Percentiles rank a stretch among this genome's conserved stretches.
These are phyloP conservation scores for Polychaeton citri DNA, from an alignment of 2,329 filamentous ascomycete species.

Conservation along the genomic window DNA sequence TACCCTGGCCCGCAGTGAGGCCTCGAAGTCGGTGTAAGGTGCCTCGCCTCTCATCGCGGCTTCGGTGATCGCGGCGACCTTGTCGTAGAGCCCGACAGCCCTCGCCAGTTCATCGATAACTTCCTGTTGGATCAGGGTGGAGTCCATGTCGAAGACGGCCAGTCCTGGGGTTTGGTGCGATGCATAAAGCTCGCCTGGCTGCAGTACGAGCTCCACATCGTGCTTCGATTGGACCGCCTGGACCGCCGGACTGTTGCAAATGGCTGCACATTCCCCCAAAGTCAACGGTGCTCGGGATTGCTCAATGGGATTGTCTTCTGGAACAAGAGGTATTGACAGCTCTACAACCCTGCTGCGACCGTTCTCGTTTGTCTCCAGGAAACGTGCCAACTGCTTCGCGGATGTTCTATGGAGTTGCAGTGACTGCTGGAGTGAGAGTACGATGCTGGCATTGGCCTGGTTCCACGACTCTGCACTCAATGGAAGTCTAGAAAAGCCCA, in stretches of 20 bases:
- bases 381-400: not conserved
- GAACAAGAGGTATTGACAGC: not conserved
- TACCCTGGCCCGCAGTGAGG: slow-evolving; percentile 68
- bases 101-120: slow-evolving; percentile 92
- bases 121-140: slow-evolving; percentile 91
- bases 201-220: not conserved
- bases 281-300: not conserved
- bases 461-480: not conserved
- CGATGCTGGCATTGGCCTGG: not conserved
- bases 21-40: slow-evolving; percentile 62
- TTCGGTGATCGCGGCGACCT: slow-evolving; percentile 78
- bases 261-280: not conserved
- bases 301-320: not conserved
- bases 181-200: slow-evolving; percentile 3
- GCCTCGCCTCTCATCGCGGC: slow-evolving; percentile 87
- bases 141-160: slow-evolving; percentile 98
- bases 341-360: not conserved
- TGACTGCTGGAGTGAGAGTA: not conserved
- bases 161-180: slow-evolving; percentile 38
- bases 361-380: not conserved
- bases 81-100: slow-evolving; percentile 52
- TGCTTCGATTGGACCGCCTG: not conserved
- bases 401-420: not conserved
- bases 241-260: not conserved
- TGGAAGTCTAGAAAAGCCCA: not conserved